Evolutionary conservation across 179 eudicot genomes (phyloP).

Genomic region (Camellia oleifera): DNA sequence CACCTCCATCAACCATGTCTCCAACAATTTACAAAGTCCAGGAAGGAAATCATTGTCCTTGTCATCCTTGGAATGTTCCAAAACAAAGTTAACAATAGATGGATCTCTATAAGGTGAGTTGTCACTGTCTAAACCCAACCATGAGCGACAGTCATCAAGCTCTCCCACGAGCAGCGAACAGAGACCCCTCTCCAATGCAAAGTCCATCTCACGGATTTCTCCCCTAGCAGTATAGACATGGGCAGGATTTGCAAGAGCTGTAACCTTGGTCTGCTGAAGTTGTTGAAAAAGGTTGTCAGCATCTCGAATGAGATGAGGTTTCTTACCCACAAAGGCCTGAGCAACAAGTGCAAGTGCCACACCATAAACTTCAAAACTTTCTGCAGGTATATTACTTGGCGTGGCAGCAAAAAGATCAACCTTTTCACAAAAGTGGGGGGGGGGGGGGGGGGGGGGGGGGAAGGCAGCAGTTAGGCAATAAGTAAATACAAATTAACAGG

Average conservation of each 20-base stretch:
- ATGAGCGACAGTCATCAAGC: conserved; percentile 81
- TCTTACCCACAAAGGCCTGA: conserved; percentile 79
- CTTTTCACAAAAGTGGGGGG: conserved; percentile 29
- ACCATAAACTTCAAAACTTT: conserved; percentile 92
- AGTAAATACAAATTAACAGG: neutral
- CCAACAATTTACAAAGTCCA: conserved; percentile 90
- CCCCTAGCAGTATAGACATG: conserved; percentile 37
- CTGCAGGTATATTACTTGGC: conserved; percentile 88
- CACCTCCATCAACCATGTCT: conserved; percentile 96
- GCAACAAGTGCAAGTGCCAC: conserved; percentile 96
- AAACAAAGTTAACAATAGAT: conserved; percentile 66
- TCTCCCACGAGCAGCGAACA: conserved; percentile 92
- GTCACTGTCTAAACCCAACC: conserved; percentile 86
- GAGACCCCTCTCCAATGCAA: conserved; percentile 90
- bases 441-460: neutral
- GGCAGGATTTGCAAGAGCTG: conserved; percentile 44
- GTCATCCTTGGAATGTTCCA: conserved; percentile 72
- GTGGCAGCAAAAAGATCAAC: conserved; percentile 87
- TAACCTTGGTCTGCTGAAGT: conserved; percentile 80
- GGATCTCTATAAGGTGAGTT: conserved; percentile 76
- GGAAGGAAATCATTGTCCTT: conserved; percentile 78
- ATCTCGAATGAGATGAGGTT: conserved; percentile 86
- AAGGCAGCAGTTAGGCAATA: neutral
- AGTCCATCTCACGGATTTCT: conserved; percentile 71
- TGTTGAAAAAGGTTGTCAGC: conserved; percentile 90